Evolutionary conservation across 2,329 filamentous ascomycete species (phyloP).

Genomic region (Colletotrichum neosansevieriae): DNA sequence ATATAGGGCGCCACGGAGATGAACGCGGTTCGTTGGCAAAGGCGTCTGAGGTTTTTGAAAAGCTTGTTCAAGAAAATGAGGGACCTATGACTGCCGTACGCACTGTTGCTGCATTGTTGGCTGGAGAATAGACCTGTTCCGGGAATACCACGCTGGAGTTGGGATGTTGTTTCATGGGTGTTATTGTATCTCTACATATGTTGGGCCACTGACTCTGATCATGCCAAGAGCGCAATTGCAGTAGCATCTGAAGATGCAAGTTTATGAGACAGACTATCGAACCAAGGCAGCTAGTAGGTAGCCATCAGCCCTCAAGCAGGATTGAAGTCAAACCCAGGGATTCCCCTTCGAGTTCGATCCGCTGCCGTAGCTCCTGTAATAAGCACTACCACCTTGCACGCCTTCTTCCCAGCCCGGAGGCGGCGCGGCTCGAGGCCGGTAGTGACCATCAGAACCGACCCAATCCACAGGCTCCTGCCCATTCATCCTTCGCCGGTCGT

Average conservation of each 20-base stretch:
- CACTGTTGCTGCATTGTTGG: slow-evolving; percentile 71
- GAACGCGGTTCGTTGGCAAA: slow-evolving; percentile 65
- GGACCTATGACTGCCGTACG: slow-evolving; percentile 68
- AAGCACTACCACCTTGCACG: too few relatives aligned
- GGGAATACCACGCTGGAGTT: slow-evolving; percentile 10
- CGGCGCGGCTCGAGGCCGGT: background rate
- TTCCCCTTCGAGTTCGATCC: too few relatives aligned
- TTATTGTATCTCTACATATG: background rate
- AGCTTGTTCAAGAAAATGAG: slow-evolving; percentile 66
- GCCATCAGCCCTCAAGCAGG: too few relatives aligned
- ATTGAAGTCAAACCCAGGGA: too few relatives aligned
- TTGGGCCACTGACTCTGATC: background rate
- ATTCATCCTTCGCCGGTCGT: background rate
- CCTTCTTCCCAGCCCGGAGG: too few relatives aligned
- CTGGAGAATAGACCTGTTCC: slow-evolving; percentile 52
- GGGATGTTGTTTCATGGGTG: background rate
- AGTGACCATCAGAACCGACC: background rate
- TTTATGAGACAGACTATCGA: background rate
- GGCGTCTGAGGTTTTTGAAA: slow-evolving; percentile 71
- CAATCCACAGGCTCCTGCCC: background rate
- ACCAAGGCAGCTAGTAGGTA: too few relatives aligned
- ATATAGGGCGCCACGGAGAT: slow-evolving; percentile 71
- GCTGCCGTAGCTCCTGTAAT: too few relatives aligned
- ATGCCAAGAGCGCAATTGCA: background rate
- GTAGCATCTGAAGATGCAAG: background rate